Evolutionary conservation across 2,329 filamentous ascomycete genomes (phyloP).

Genomic region (Diaporthe vexans): DNA sequence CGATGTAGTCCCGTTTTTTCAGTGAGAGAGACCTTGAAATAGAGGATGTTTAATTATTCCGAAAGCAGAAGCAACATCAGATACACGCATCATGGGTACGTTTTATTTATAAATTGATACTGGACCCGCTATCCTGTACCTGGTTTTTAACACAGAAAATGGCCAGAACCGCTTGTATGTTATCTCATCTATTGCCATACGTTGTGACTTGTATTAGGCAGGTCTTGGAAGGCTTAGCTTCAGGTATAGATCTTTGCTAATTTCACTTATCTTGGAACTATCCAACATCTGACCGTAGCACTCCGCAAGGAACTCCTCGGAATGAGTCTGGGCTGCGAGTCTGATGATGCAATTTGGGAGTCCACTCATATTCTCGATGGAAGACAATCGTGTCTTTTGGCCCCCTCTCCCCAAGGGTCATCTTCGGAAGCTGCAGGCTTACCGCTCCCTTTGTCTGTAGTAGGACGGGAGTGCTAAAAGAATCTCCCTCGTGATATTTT

Average conservation of each 20-base stretch:
- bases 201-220: background rate
- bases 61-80: background rate
- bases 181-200: conserved; percentile 54
- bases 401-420: too few species aligned
- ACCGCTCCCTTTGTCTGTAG: background rate
- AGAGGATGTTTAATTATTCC: too few species aligned
- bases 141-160: background rate
- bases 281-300: background rate
- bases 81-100: background rate
- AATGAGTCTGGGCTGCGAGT: background rate
- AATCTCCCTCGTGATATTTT: background rate
- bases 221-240: background rate
- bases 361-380: background rate
- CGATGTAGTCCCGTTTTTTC: too few species aligned
- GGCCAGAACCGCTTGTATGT: background rate
- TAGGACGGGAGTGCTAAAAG: background rate
- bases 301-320: background rate
- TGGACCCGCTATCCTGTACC: background rate
- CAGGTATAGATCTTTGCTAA: background rate
- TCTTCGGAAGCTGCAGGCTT: background rate
- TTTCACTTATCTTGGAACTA: background rate
- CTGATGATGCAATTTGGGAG: background rate
- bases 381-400: background rate
- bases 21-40: too few species aligned
- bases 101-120: background rate